Evolutionary conservation across 257 asterid species (phyloP), one percentile per base, ranked within the genome.

Genomic region (Pogostemon cablin): DNA sequence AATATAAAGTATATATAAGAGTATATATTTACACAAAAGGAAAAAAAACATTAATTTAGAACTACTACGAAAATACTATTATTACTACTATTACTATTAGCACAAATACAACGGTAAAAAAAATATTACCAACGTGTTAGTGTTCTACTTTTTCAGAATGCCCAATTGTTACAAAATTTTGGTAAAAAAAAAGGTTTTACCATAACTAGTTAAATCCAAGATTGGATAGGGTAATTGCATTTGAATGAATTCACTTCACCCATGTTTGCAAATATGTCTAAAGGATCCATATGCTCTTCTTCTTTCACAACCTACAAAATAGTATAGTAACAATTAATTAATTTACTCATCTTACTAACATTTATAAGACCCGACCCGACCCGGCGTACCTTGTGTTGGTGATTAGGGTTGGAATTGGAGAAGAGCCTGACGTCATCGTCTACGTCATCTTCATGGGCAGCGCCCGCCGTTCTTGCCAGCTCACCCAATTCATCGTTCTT

Each of bases 221-320:
- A 85, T 72, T 85, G 95, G 66, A 86, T 86, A 7, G 90, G 86
- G 57, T 82, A 85, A 68, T 76, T 88, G 91, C 91, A 85, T 75
- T 88, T 89, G 86, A 87, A 92, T 12, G 91, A 84, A 79, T 88
- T 86, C 60, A 92, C 92, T 53, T 88, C 98, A 77, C 79, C 81
- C 7, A 88, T 78, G 60, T 90, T 95, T 61, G 95, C 85, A 79
- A 85, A 80, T 41, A 90, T 85, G 62, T 82, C 93, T 4, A 88
- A 78, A 0, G 82, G 74, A 11, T 80, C 88, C 11, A 87, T 74
- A 9, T 79, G 79, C 3, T 83, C 91, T 72, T 87, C 93, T 75
- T 81, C 95, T 78, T 90, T 86, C 79, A 85, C 82, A 32, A 78
- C 83, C 86, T 83, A 47, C 10, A 68, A 48, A 34, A 25, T 25